These are phyloP conservation scores for Stemphylium lycopersici DNA, from an alignment of 2,329 filamentous ascomycete genomes.

Conservation along the genomic window DNA sequence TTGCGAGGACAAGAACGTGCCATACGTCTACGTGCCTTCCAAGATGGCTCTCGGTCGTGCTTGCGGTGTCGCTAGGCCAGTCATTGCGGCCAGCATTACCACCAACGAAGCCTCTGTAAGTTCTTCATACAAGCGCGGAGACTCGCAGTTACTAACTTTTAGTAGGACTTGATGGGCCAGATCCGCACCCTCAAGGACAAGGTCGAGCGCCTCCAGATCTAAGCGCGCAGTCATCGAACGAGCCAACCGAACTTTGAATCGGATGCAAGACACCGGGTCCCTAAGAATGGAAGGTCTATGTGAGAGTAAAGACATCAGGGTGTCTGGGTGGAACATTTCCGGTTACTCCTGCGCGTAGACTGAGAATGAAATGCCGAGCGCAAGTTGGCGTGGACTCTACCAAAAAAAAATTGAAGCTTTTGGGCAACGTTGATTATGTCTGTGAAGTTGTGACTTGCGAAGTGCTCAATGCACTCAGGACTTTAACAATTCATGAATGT, in stretches of 20 bases:
- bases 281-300: constrained; percentile 25
- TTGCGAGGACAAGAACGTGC: constrained; percentile 81
- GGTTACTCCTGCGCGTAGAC: constrained; percentile 26
- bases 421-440: neutral
- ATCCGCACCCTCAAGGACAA: constrained; percentile 91
- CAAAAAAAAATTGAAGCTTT: constrained; percentile 7
- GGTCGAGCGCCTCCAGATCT: constrained; percentile 95
- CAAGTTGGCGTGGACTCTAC: constrained; percentile 31
- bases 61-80: constrained; percentile 84
- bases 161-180: constrained; percentile 70
- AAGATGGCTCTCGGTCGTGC: constrained; percentile 77
- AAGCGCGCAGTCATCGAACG: constrained; percentile 14
- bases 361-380: constrained; percentile 35
- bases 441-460: neutral
- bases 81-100: constrained; percentile 88
- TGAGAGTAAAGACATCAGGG: constrained; percentile 15
- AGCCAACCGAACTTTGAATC: neutral
- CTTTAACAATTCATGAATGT: too few relatives aligned
- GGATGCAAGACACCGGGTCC: neutral
- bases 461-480: too few relatives aligned
- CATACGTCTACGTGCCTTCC: constrained; percentile 67
- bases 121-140: neutral
- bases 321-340: constrained; percentile 25
- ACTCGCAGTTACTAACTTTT: neutral
- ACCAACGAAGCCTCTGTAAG: constrained; percentile 57